Base-by-base conservation (phyloP, 768 basidiomycete species). In the Cantharellus anzutake region DNA sequence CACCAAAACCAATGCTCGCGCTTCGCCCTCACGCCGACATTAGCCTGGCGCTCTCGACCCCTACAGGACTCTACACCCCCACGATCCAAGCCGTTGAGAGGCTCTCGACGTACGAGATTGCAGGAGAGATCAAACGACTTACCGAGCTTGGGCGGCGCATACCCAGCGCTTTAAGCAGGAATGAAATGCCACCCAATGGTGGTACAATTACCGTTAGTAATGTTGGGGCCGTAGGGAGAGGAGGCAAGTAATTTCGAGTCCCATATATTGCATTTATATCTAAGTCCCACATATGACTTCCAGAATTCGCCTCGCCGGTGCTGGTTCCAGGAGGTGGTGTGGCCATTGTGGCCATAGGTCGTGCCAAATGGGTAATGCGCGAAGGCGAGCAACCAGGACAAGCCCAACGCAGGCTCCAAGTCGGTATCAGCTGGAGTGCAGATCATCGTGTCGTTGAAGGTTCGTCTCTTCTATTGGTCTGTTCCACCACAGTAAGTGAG, bases 371-470 rank as follows among this genome's bases (percentile, higher is more conserved):
- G 87, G 69, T 62, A 3, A 59, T 62, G 62, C 14, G 77, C 50
- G 66, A 70, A 62, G 74, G 74, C 58, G 35, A 37, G 11, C 72
- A 70, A 41, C 67, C 62, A 16, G 79, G 80, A 0, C 75, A 77
- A 64, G 14, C 7, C 14, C 52, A 55, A 37, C 71, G 79, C 62
- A 72, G 81, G 64, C 68, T 84, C 42, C 77, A 77, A 71, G 68
- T 83, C 42, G 78, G 78, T 5, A 73, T 89, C 3, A 86, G 83
- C 63, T 92, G 89, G 86, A 81, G 80, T 62, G 89, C 84, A 55
- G 89, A 93, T 64, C 90, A 93, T 70, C 72, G 89, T 14, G 80
- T 93, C 4, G 80, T 91, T 5, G 89, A 93, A 67, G 89, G 52
- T 55, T 14, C 52, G 52, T 37, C 11, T 7, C 14, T 37, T 55